Evolutionary conservation across 495 filamentous ascomycete species (phyloP).

Genomic region (Cladorrhinum samala): DNA sequence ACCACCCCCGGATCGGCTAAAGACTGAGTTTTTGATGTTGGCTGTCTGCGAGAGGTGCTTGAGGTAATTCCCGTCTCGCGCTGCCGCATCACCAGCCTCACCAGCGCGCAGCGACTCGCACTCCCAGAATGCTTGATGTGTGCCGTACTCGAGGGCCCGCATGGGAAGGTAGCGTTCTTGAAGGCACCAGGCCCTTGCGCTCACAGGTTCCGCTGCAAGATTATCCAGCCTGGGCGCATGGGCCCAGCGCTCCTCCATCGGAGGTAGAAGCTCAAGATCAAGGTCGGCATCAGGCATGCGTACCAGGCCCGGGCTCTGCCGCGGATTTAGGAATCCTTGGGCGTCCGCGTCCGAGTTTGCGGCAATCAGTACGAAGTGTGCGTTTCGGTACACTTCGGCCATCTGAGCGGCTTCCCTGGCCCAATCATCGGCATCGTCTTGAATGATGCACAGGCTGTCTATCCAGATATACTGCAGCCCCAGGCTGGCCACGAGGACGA

Average conservation of each 20-base stretch:
- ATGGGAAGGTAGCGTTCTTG: conserved; percentile 29
- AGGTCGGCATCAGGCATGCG: not conserved
- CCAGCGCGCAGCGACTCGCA: conserved; percentile 17
- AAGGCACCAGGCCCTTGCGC: conserved; percentile 30
- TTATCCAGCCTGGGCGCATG: not conserved
- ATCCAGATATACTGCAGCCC: conserved; percentile 40
- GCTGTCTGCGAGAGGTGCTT: conserved; percentile 9
- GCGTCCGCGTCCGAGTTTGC: conserved; percentile 10
- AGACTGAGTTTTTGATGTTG: conserved; percentile 7
- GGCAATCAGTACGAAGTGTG: conserved; percentile 23
- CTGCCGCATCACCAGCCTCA: conserved; percentile 17
- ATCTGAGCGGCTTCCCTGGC: conserved; percentile 32
- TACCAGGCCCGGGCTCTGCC: conserved; percentile 2
- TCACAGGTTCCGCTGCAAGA: conserved; percentile 19
- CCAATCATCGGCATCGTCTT: conserved; percentile 35
- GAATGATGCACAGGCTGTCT: conserved; percentile 41
- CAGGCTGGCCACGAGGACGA: conserved; percentile 17
- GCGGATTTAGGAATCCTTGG: conserved; percentile 14
- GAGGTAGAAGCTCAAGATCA: conserved; percentile 7
- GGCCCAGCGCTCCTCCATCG: not conserved
- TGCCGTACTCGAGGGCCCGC: conserved; percentile 22
- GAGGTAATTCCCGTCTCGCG: conserved; percentile 11
- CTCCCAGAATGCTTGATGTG: conserved; percentile 26
- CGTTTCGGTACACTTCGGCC: conserved; percentile 34
- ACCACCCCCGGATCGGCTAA: not conserved